Conservation (phyloP, 1,284 basidiomycete genomes). For the Apiotrichum akiyoshidainum region DNA sequence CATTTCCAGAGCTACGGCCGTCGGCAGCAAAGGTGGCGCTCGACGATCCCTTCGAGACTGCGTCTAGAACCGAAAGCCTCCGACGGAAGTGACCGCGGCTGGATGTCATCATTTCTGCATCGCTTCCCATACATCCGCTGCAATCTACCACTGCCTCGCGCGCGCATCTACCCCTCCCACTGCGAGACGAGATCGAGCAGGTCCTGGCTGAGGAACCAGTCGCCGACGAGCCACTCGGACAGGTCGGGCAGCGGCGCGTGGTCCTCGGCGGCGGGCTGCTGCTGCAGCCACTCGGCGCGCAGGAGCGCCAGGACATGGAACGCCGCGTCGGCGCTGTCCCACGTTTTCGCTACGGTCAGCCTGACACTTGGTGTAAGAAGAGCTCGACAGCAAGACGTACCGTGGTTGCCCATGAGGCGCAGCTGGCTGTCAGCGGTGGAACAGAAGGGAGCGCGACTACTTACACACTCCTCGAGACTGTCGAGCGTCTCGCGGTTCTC, state of each 20-base stretch:
- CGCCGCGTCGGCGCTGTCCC: constrained; percentile 2
- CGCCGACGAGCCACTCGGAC: constrained; percentile 5
- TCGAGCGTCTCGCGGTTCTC: neutral
- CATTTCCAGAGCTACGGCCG: no score
- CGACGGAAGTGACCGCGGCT: no score
- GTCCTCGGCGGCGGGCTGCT: neutral
- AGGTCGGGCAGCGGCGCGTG: neutral
- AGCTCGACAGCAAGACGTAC: neutral
- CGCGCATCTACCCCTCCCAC: no score
- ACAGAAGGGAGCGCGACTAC: neutral
- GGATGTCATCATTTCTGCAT: no score
- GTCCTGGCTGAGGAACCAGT: constrained; percentile 9
- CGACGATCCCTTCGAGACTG: no score
- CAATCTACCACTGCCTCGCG: no score
- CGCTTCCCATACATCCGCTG: no score
- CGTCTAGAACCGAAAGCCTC: no score
- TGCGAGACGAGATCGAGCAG: neutral
- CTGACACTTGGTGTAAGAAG: neutral
- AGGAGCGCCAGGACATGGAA: constrained; percentile 1
- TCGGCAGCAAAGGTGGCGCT: no score
- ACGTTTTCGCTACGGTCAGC: neutral
- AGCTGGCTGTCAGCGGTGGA: neutral
- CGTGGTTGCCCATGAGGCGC: constrained; percentile 1
- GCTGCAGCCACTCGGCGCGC: constrained; percentile 5
- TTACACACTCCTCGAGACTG: constrained; percentile 5